phyloP scores from a whole-genome alignment of 2,329 filamentous ascomycete species.

The Colletotrichum lupini region DNA sequence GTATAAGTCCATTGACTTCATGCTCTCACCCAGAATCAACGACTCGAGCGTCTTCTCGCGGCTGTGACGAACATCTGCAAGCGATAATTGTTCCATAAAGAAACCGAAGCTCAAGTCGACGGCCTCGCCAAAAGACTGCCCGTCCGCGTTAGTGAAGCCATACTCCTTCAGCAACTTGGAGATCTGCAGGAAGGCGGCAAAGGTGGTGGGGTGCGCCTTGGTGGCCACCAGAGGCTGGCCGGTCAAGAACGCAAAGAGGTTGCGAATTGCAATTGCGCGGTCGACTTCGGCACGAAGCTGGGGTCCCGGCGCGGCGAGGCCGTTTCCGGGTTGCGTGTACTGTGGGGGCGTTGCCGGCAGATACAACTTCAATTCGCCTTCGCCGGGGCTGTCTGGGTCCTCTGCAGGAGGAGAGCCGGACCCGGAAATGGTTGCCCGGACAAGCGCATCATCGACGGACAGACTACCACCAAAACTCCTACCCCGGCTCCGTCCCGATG shows the following conservation, averaged over 20 bases:
- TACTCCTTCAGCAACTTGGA: conserved; percentile 66
- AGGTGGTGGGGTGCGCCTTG: conserved; percentile 60
- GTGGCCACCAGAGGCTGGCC: conserved; percentile 73
- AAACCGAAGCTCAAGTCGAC: conserved; percentile 75
- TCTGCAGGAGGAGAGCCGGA: conserved; percentile 49
- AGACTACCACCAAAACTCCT: conserved; percentile 62
- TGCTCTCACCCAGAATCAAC: conserved; percentile 87
- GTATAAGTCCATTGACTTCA: conserved; percentile 85
- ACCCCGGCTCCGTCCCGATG: conserved; percentile 44
- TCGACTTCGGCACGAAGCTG: conserved; percentile 57
- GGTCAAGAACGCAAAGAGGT: conserved; percentile 74
- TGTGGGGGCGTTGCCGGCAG: conserved; percentile 58
- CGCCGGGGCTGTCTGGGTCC: conserved; percentile 45
- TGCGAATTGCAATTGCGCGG: conserved; percentile 68
- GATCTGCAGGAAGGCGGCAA: conserved; percentile 65
- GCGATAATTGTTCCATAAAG: conserved; percentile 80
- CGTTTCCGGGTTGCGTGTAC: conserved; percentile 42
- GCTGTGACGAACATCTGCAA: conserved; percentile 84
- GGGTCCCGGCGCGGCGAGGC: conserved; percentile 46
- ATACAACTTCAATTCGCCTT: conserved; percentile 60
- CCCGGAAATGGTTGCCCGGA: conserved; percentile 45
- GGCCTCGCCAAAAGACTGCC: conserved; percentile 68
- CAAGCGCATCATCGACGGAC: conserved; percentile 60
- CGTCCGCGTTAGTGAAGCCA: conserved; percentile 66
- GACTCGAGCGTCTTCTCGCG: conserved; percentile 91